Evolutionary conservation across 2,329 filamentous ascomycete species (phyloP).

Genomic region (Simplicillium sp.): DNA sequence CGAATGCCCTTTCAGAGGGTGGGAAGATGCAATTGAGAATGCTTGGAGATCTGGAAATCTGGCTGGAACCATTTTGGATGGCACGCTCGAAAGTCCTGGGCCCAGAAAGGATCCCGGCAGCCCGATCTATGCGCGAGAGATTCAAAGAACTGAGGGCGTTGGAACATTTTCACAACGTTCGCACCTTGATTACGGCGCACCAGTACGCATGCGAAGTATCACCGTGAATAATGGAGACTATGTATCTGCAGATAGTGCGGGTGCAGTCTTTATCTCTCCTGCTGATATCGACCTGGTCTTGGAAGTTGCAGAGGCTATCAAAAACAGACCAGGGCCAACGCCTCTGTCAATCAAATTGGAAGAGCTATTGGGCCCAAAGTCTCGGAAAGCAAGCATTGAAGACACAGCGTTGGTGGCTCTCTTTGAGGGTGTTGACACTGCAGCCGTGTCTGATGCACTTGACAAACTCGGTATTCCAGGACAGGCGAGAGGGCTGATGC

Average conservation of each 20-base stretch:
- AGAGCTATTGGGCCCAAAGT: slow-evolving; percentile 10
- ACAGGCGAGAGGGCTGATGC: slow-evolving; percentile 11
- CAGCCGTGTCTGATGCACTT: slow-evolving; percentile 9
- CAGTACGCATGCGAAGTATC: slow-evolving; percentile 8
- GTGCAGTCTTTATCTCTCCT: slow-evolving; percentile 8
- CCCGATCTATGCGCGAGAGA: too few relatives aligned
- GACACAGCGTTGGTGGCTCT: slow-evolving; percentile 8
- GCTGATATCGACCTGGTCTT: slow-evolving; percentile 7
- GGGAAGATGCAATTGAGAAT: too few relatives aligned
- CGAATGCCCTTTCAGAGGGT: too few relatives aligned
- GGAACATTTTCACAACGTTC: too few relatives aligned
- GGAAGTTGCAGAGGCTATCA: slow-evolving; percentile 7
- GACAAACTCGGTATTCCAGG: slow-evolving; percentile 10
- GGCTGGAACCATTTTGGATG: too few relatives aligned
- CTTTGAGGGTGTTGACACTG: slow-evolving; percentile 8
- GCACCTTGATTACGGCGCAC: slow-evolving; percentile 10
- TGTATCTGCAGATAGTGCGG: slow-evolving; percentile 10
- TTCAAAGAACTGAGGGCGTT: too few relatives aligned
- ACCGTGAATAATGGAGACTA: slow-evolving; percentile 10
- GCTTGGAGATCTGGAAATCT: too few relatives aligned
- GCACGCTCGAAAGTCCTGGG: too few relatives aligned
- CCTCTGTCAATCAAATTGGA: slow-evolving; percentile 6
- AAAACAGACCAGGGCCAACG: slow-evolving; percentile 6
- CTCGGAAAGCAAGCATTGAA: background rate
- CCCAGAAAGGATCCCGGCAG: too few relatives aligned